Evolutionary conservation across 2,329 filamentous ascomycete species (phyloP).

Genomic region (Diaporthe vaccinii): DNA sequence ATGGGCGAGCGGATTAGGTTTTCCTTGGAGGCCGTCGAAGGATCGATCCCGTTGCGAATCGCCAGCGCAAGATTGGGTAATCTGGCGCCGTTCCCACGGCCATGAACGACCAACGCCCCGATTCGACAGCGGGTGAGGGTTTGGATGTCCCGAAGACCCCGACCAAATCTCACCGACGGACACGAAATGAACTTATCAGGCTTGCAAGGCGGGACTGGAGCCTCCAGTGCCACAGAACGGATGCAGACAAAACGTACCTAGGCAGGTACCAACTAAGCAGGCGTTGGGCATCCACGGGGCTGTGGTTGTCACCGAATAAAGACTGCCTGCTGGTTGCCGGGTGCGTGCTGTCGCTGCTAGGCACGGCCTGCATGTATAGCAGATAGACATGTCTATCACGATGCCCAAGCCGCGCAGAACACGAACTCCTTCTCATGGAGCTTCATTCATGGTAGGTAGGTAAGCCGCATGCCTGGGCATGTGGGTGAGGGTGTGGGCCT

Average conservation of each 20-base stretch:
- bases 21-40: conserved; percentile 22
- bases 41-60: conserved; percentile 24
- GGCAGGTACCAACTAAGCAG: neutral
- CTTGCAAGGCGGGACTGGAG: conserved; percentile 1
- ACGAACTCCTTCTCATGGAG: neutral
- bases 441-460: neutral
- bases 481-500: neutral
- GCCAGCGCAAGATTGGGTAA: conserved; percentile 24
- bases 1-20: conserved; percentile 5
- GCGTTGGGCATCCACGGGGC: conserved; percentile 27
- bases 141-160: conserved; percentile 14
- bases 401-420: neutral
- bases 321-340: neutral
- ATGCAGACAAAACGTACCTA: neutral
- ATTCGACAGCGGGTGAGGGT: conserved; percentile 12
- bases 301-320: neutral
- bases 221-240: neutral
- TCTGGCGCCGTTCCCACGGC: conserved; percentile 30
- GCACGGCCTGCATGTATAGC: neutral
- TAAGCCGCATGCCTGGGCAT: neutral
- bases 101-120: neutral
- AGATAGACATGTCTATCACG: neutral
- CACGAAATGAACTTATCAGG: neutral
- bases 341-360: neutral
- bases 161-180: conserved; percentile 11